Base-by-base conservation (phyloP, 2,329 filamentous ascomycete genomes). In the Trichoderma oligosporum region DNA sequence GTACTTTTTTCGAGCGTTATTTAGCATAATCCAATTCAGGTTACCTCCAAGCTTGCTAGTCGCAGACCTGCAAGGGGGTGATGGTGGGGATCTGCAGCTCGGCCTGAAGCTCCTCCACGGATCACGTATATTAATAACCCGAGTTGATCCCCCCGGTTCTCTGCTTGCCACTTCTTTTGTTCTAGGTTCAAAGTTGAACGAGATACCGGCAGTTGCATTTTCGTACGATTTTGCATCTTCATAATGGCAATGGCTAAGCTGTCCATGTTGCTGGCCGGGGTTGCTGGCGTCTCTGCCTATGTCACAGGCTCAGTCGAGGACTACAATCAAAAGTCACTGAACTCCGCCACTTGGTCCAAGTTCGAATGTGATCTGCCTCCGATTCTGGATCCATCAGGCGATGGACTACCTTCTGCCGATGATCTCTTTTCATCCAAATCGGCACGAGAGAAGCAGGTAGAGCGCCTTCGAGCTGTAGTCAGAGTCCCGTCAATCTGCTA, bases 401-500 rank as follows among this genome's bases (percentile, higher is more conserved):
- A 75, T 36, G 68, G 67, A 2, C 61, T 75, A 24, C 71, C 70
- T 0, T 69, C 68, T 0, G 66, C 67, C 0, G 39, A 62, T 0
- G 60, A 66, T 8, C 62, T 75, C 1, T 75, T 74, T 48, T 66
- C 65, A 0, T 68, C 68, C 38, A 53, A 67, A 9, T 65, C 67
- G 7, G 72, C 73, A 1, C 59, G 75, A 4, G 58, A 64, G 2
- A 74, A 64, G 36, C 78, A 80, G 62, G 73, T 82, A 35, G 62
- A 71, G 39, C 74, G 80, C 2, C 77, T 82, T 57, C 79, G 81
- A 18, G 76, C 76, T 6, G 76, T 85, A 4, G 82, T 84, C 11
- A 74, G 76, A 56, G 76, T 85, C 39, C 76, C 78, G 0, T 78
- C 80, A 0, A 70, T 83, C 39, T 81, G 76, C 42, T 84, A 78